Percentiles rank a stretch among this genome's conserved stretches.
These are phyloP conservation scores for Citrus australasica DNA, from an alignment of 345 rosid species.

Conservation along the genomic window DNA sequence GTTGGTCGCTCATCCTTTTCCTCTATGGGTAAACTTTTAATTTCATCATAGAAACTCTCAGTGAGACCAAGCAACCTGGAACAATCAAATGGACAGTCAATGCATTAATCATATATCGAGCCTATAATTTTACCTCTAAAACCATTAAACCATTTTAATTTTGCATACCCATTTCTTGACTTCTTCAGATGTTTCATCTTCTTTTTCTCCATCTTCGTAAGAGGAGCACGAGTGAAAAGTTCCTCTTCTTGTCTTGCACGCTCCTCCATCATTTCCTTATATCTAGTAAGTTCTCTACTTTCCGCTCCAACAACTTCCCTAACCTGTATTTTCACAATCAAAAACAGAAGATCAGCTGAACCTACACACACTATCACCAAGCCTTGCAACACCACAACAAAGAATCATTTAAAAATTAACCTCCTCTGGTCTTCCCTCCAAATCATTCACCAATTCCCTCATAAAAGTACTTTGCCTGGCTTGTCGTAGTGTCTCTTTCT, in stretches of 20 bases:
- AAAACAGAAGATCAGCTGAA: conserved; percentile 10
- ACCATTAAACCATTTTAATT: background rate
- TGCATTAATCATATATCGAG: background rate
- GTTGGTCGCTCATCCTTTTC: conserved; percentile 33
- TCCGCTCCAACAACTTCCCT: conserved; percentile 63
- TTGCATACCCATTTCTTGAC: conserved; percentile 76
- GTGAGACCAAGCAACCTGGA: conserved; percentile 70
- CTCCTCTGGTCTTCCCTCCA: conserved; percentile 88
- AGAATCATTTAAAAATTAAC: conserved; percentile 30
- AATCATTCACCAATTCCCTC: conserved; percentile 69
- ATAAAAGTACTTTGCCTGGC: conserved; percentile 55
- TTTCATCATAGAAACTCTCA: conserved; percentile 65
- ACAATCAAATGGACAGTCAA: conserved; percentile 24
- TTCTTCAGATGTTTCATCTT: conserved; percentile 65
- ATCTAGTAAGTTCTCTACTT: conserved; percentile 61
- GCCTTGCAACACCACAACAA: background rate
- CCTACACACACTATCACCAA: background rate
- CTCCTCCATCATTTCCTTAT: conserved; percentile 53
- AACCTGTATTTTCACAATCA: conserved; percentile 42
- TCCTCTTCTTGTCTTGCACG: conserved; percentile 78
- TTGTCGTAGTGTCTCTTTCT: conserved; percentile 50
- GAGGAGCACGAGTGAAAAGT: conserved; percentile 65
- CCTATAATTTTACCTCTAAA: background rate
- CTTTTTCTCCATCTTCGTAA: conserved; percentile 69
- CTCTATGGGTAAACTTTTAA: conserved; percentile 55